Conservation (phyloP, 805 yeast genomes). For the Metschnikowia kunwiensis region DNA sequence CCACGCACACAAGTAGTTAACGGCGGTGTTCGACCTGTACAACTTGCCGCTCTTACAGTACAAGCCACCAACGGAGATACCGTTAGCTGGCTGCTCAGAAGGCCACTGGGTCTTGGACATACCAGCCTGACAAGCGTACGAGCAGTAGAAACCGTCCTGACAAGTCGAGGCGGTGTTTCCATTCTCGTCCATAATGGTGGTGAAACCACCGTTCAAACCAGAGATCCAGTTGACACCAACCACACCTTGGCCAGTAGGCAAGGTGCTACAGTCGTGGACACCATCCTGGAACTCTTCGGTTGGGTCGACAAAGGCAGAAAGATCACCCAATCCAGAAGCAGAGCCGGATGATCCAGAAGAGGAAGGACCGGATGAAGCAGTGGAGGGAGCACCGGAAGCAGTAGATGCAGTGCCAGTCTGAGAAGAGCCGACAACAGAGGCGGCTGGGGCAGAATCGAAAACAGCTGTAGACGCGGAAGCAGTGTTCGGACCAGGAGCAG, state of each 20-base stretch:
- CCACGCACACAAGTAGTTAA: constrained; percentile 61
- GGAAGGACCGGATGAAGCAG: constrained; percentile 3
- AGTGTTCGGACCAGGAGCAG: constrained; percentile 2
- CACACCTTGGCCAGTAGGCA: constrained; percentile 24
- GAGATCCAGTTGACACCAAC: constrained; percentile 20
- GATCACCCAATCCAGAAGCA: constrained; percentile 17
- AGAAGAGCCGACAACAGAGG: not conserved
- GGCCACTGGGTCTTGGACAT: constrained; percentile 85
- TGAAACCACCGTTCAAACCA: constrained; percentile 41
- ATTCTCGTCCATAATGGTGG: constrained; percentile 45
- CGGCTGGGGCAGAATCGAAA: constrained; percentile 6
- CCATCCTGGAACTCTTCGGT: constrained; percentile 19
- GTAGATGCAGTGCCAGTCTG: constrained; percentile 2
- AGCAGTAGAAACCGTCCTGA: constrained; percentile 67
- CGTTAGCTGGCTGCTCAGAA: constrained; percentile 58
- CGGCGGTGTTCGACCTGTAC: constrained; percentile 54
- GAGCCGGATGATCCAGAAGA: constrained; percentile 5
- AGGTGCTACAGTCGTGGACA: constrained; percentile 21
- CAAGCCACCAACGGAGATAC: constrained; percentile 72
- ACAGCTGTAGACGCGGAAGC: constrained; percentile 4
- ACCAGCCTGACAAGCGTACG: constrained; percentile 77
- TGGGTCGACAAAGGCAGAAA: constrained; percentile 18
- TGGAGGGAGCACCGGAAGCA: constrained; percentile 4
- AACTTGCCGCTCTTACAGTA: constrained; percentile 59
- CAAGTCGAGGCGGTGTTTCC: constrained; percentile 49